These are phyloP conservation scores for Exophiala aquamarina DNA, from an alignment of 2,329 filamentous ascomycete genomes.

Conservation along the genomic window DNA sequence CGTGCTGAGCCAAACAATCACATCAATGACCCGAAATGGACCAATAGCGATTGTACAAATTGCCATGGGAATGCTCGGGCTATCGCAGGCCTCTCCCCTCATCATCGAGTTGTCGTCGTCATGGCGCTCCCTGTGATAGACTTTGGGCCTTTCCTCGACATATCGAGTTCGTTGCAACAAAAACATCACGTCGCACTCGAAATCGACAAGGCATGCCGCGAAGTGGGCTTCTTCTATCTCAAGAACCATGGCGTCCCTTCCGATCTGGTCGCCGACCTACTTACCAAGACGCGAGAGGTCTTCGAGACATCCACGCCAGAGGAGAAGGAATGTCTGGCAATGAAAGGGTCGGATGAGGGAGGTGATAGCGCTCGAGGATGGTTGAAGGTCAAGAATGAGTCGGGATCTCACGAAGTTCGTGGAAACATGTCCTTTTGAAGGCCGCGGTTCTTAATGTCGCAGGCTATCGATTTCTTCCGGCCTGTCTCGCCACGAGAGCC, in stretches of 20 bases:
- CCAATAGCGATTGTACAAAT: too few relatives aligned
- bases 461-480: constrained; percentile 18
- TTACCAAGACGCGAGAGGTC: constrained; percentile 4
- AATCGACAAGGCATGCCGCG: constrained; percentile 15
- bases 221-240: constrained; percentile 20
- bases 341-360: constrained; percentile 9
- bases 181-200: constrained; percentile 4
- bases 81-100: too few relatives aligned
- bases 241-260: constrained; percentile 11
- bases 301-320: constrained; percentile 10
- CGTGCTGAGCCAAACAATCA: too few relatives aligned
- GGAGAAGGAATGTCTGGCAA: constrained; percentile 9
- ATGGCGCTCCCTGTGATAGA: constrained; percentile 5
- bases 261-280: constrained; percentile 1
- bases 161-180: constrained; percentile 1
- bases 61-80: too few relatives aligned
- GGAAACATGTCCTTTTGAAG: background rate
- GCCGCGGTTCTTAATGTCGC: background rate
- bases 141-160: constrained; percentile 12
- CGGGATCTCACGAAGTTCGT: constrained; percentile 15
- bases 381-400: constrained; percentile 6
- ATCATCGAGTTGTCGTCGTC: too few relatives aligned
- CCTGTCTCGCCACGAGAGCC: constrained; percentile 10
- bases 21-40: too few relatives aligned
- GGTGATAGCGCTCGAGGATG: constrained; percentile 16